phyloP scores from a whole-genome alignment of 495 filamentous ascomycete species.

The Penicillium canariense region DNA sequence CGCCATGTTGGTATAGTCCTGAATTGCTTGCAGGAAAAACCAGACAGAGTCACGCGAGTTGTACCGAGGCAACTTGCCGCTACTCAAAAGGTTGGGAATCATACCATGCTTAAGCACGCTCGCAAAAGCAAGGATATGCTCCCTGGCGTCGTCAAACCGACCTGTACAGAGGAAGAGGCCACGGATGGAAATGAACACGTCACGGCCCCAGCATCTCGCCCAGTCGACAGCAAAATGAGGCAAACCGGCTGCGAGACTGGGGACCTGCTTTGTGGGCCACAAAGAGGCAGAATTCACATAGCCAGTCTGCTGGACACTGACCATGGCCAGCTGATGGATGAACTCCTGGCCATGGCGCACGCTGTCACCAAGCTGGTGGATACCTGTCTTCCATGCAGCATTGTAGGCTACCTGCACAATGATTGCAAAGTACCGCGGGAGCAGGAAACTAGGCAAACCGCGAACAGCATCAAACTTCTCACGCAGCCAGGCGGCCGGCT shows the following conservation, averaged over 20 bases:
- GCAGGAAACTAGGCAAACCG: constrained; percentile 79
- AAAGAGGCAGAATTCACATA: constrained; percentile 85
- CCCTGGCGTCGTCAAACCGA: constrained; percentile 79
- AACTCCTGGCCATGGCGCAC: constrained; percentile 80
- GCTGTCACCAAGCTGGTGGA: constrained; percentile 74
- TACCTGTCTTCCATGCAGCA: constrained; percentile 72
- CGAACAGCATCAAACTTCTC: constrained; percentile 81
- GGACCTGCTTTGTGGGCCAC: constrained; percentile 78
- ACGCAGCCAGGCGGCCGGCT: constrained; percentile 73
- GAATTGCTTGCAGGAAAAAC: constrained; percentile 94
- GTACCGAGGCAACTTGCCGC: constrained; percentile 87
- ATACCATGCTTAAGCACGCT: constrained; percentile 98
- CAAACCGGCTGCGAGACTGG: constrained; percentile 86
- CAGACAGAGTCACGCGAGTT: constrained; percentile 95
- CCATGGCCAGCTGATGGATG: constrained; percentile 80
- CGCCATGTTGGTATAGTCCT: constrained; percentile 84
- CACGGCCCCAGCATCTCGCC: constrained; percentile 96
- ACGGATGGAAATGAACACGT: constrained; percentile 92
- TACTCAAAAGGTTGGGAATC: constrained; percentile 91
- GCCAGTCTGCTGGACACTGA: constrained; percentile 85
- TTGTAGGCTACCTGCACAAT: constrained; percentile 83
- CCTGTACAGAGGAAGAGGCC: constrained; percentile 88
- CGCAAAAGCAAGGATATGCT: constrained; percentile 94
- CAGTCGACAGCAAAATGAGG: constrained; percentile 94
- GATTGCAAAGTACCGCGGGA: constrained; percentile 91